Percentiles rank a stretch among this genome's conserved stretches.
phyloP scores from a whole-genome alignment of 2,329 filamentous ascomycete genomes.

The Alternaria brassicae region DNA sequence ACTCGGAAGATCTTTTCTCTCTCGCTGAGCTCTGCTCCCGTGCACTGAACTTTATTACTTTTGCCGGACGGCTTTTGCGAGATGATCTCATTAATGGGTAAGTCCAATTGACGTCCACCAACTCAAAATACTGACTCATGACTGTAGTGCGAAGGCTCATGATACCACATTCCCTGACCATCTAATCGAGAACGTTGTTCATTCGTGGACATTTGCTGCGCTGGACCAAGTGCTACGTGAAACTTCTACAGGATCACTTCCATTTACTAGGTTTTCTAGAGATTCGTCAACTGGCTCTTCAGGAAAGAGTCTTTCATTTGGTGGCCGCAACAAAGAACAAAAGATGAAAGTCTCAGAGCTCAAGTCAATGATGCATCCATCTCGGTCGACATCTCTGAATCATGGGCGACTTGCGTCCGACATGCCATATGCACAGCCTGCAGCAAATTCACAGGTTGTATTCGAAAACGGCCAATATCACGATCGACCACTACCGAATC shows the following conservation, averaged over 20 bases:
- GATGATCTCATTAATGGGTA: constrained; percentile 75
- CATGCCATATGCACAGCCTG: constrained; percentile 41
- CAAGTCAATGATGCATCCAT: constrained; percentile 74
- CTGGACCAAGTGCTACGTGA: constrained; percentile 79
- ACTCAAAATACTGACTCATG: constrained; percentile 24
- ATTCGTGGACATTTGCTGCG: constrained; percentile 79
- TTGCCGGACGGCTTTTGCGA: constrained; percentile 79
- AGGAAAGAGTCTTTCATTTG: constrained; percentile 60
- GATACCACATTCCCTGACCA: constrained; percentile 51
- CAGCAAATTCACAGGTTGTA: constrained; percentile 43
- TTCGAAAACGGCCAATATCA: constrained; percentile 51
- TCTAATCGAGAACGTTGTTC: constrained; percentile 75
- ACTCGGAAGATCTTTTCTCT: constrained; percentile 75
- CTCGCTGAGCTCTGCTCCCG: constrained; percentile 87
- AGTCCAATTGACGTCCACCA: background rate
- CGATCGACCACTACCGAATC: constrained; percentile 34
- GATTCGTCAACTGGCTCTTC: constrained; percentile 39
- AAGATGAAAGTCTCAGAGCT: constrained; percentile 70
- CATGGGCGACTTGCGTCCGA: constrained; percentile 41
- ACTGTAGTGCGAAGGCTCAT: constrained; percentile 42
- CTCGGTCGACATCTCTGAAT: constrained; percentile 67
- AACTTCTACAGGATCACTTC: constrained; percentile 72
- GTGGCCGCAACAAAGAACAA: constrained; percentile 60
- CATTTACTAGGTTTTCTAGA: constrained; percentile 60
- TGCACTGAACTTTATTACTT: constrained; percentile 82